phyloP scores from a whole-genome alignment of 495 filamentous ascomycete genomes.

The Aspergillus affinis region DNA sequence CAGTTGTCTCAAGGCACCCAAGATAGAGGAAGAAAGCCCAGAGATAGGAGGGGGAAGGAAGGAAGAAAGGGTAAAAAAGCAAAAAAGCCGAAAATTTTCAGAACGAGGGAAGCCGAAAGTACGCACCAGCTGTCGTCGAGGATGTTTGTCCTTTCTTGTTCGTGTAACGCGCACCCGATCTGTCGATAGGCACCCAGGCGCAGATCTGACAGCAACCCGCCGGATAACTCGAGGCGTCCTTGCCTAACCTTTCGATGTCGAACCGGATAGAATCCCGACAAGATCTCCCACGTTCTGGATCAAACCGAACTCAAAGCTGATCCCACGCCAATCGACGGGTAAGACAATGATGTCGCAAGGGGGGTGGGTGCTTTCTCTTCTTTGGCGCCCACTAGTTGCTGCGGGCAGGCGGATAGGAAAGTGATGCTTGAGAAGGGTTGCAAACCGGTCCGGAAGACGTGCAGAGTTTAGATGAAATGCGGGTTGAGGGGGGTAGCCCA shows the following conservation, averaged over 20 bases:
- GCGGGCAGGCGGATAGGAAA: slow-evolving; percentile 17
- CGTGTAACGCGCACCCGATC: slow-evolving; percentile 34
- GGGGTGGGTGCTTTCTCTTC: not conserved
- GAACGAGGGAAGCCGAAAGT: slow-evolving; percentile 18
- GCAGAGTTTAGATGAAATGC: not conserved
- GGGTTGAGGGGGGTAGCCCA: not conserved
- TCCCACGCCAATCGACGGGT: slow-evolving; percentile 1
- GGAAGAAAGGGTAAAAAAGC: slow-evolving; percentile 3
- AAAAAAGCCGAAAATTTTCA: slow-evolving; percentile 4
- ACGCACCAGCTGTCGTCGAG: slow-evolving; percentile 39
- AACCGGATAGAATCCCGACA: slow-evolving; percentile 8
- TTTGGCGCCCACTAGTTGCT: slow-evolving; percentile 13
- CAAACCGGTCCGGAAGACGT: slow-evolving; percentile 27
- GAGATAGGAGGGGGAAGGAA: not conserved
- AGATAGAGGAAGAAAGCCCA: not conserved
- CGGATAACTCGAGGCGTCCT: slow-evolving; percentile 23
- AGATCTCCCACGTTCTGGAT: slow-evolving; percentile 9
- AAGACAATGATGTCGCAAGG: slow-evolving; percentile 1
- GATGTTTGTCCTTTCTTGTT: slow-evolving; percentile 40
- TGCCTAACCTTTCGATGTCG: slow-evolving; percentile 10
- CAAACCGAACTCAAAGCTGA: slow-evolving; percentile 5
- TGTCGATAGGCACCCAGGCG: slow-evolving; percentile 33
- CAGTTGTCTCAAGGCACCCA: not conserved
- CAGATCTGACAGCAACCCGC: slow-evolving; percentile 29
- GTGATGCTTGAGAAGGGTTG: slow-evolving; percentile 30